Conservation (phyloP, 1,284 basidiomycete genomes). For the Ceratobasidium sp. region DNA sequence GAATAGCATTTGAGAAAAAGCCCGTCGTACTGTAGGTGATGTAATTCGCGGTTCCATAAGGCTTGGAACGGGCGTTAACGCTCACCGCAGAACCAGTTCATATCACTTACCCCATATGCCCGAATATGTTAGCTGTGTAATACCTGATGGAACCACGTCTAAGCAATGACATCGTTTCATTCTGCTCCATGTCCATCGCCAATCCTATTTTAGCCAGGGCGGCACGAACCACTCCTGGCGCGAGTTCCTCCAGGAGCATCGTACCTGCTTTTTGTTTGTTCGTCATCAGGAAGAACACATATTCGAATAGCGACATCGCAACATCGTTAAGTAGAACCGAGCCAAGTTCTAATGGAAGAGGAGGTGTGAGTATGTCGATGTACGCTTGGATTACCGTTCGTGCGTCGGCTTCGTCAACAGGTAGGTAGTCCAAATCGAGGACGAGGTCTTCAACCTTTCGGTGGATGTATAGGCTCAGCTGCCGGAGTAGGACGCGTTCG, state of each 20-base stretch:
- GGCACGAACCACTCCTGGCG: neutral
- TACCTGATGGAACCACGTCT: neutral
- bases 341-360: neutral
- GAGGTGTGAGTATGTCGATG: neutral
- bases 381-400: neutral
- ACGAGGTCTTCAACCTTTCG: neutral
- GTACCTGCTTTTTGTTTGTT: neutral
- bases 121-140: conserved; percentile 2
- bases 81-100: neutral
- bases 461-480: neutral
- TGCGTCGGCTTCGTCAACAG: neutral
- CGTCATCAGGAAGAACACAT: neutral
- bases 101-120: neutral
- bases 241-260: neutral
- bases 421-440: neutral
- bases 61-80: neutral
- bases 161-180: neutral
- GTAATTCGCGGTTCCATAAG: neutral
- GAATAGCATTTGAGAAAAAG: neutral
- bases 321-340: conserved; percentile 4
- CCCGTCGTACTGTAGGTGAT: neutral
- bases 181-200: conserved; percentile 8
- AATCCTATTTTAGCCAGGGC: conserved; percentile 1
- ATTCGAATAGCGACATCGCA: neutral
- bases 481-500: conserved; percentile 4